A percentile compares a stretch with the other conserved stretches of the same genome.
Evolutionary conservation across 768 basidiomycete species (phyloP).

Genomic region (Auriscalpium microsporum): DNA sequence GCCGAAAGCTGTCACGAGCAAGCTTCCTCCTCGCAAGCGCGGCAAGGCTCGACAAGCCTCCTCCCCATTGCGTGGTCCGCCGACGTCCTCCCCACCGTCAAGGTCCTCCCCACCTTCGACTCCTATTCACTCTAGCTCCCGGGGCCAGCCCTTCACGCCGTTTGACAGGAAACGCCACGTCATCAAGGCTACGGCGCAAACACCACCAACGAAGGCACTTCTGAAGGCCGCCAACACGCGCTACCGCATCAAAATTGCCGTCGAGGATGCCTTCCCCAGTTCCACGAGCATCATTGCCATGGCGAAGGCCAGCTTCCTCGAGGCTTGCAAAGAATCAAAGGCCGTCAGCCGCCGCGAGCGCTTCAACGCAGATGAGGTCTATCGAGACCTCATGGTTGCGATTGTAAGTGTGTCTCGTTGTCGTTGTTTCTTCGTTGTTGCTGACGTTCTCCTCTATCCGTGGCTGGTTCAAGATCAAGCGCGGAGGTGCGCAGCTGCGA

Average conservation of each 20-base stretch:
- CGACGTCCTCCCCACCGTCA: neutral
- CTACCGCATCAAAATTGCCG: neutral
- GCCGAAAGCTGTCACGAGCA: neutral
- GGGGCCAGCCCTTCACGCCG: no score
- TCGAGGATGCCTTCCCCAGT: neutral
- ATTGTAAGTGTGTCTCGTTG: neutral
- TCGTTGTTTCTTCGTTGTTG: neutral
- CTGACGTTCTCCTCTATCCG: neutral
- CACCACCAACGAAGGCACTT: neutral
- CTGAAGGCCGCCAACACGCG: neutral
- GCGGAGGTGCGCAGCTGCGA: neutral
- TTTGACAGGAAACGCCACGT: no score
- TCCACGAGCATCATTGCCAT: no score
- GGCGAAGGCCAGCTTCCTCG: neutral
- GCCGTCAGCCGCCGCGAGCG: neutral
- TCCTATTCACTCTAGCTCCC: no score
- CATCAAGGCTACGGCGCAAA: no score
- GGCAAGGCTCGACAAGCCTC: neutral
- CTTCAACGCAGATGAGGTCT: neutral
- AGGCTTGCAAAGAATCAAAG: neutral
- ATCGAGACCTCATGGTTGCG: neutral
- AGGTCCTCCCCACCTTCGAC: no score
- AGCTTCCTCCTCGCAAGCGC: neutral
- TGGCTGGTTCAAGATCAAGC: neutral
- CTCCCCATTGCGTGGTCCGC: neutral